Evolutionary conservation across 257 asterid genomes (phyloP).

Genomic region (Lycium ferocissimum): DNA sequence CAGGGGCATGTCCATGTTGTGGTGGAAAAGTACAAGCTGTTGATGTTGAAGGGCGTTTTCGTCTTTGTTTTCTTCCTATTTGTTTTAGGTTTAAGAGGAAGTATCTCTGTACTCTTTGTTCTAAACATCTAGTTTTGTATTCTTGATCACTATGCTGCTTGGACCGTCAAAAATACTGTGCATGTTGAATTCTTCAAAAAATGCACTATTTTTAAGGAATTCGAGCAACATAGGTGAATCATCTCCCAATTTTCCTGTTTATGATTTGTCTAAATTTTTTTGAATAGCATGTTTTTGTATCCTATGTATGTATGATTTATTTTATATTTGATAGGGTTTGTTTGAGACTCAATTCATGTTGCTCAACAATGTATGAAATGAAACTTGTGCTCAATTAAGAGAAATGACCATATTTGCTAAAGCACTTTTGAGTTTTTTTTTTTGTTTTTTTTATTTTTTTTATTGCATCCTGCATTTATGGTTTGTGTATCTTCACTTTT

Average conservation of each 20-base stretch:
- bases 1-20: conserved; percentile 64
- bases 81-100: conserved; percentile 67
- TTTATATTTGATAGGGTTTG: neutral
- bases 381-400: neutral
- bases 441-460: no score
- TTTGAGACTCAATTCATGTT: neutral
- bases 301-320: neutral
- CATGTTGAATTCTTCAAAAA: neutral
- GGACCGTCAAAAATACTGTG: neutral
- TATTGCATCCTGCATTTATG: neutral
- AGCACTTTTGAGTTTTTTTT: neutral
- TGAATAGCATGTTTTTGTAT: no score
- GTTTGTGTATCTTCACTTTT: neutral
- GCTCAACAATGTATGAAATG: neutral
- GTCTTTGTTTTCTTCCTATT: conserved; percentile 55
- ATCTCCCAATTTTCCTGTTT: neutral
- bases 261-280: no score
- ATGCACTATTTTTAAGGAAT: neutral
- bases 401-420: neutral
- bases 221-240: neutral
- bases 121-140: conserved; percentile 56
- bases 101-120: conserved; percentile 59
- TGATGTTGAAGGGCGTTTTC: conserved; percentile 48
- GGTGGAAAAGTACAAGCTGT: conserved; percentile 69
- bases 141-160: neutral